Base-by-base conservation (phyloP, 2,329 filamentous ascomycete species). In the Curvularia hawaiiensis region DNA sequence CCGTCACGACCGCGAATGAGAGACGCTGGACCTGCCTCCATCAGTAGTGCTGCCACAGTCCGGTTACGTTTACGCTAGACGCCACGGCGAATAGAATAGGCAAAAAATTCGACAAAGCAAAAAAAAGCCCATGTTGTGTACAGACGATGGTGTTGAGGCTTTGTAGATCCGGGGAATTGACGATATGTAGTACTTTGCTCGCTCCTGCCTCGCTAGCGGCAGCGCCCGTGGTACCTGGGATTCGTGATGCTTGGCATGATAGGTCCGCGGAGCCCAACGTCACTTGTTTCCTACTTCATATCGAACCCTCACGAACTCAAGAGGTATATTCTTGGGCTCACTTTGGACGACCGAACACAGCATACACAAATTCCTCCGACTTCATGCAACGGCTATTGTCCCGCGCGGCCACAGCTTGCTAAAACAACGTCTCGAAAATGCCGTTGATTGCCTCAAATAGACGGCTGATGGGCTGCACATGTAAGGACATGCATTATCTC, bases 1-100 rank as follows among this genome's bases (percentile, higher is more conserved):
- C 58, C 60, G 49, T 52, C 51, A 46, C 53, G 22, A 52, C 61
- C 52, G 51, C 68, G 64, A 70, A 70, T 70, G 54, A 66, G 59
- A 62, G 49, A 45, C 38, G 53, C 46, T 60, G 66, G 60, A 63
- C 40, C 49, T 11, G 33, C 35, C 51, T 60, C 66, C 63, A 58
- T 57, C 50, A 58, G 46, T 55, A 47, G 48, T 28, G 56, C 50
- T 54, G 45, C 41, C 47, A 54, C 54, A 28, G 58, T 51, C 50
- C 31, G 51, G 55, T 50, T 49, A 54, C 24, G 52, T 55, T 44
- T 46, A 54, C 64, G 60, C 67, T 60, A 67, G 61, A 63, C 46
- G 50, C 56, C 54, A 60, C 52, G 44, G 55, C 54, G 54, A 57
- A 48, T 43, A 50, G 38, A 53, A 51, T 28, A 18, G 35, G 20